These are phyloP conservation scores for Petrea volubilis DNA, from an alignment of 257 asterid species.

Conservation along the genomic window DNA sequence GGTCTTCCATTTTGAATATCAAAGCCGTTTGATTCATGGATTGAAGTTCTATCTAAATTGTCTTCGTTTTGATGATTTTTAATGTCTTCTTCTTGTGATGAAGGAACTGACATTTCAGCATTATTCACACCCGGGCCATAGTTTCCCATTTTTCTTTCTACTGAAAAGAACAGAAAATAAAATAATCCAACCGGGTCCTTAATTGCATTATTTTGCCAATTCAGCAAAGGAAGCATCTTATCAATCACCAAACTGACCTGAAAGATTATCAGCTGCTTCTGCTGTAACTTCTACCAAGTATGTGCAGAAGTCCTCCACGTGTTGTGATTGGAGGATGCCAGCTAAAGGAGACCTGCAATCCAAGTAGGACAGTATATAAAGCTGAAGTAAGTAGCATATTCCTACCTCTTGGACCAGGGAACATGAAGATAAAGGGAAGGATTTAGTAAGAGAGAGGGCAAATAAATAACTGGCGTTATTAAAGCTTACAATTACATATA, in stretches of 20 bases:
- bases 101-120: slow-evolving; percentile 27
- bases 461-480: background rate
- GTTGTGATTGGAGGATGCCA: slow-evolving; percentile 49
- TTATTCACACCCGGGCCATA: slow-evolving; percentile 20
- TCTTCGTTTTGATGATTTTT: slow-evolving; percentile 23
- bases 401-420: background rate
- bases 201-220: slow-evolving; percentile 4
- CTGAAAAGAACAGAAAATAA: slow-evolving; percentile 27
- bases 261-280: slow-evolving; percentile 47
- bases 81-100: slow-evolving; percentile 31
- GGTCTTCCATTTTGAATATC: slow-evolving; percentile 37
- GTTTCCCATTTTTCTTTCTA: slow-evolving; percentile 24
- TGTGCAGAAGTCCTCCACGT: slow-evolving; percentile 57
- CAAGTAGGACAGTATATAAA: slow-evolving; percentile 1
- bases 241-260: slow-evolving; percentile 37
- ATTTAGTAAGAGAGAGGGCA: no score
- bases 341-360: slow-evolving; percentile 51
- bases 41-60: slow-evolving; percentile 14
- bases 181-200: background rate
- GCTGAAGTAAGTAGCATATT: background rate
- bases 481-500: slow-evolving; percentile 8
- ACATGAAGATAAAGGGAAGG: no score
- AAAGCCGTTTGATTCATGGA: slow-evolving; percentile 30
- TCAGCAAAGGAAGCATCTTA: background rate
- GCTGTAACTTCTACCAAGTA: slow-evolving; percentile 54